Conservation (phyloP, 2,329 filamentous ascomycete species). For the Penicillium sp. region DNA sequence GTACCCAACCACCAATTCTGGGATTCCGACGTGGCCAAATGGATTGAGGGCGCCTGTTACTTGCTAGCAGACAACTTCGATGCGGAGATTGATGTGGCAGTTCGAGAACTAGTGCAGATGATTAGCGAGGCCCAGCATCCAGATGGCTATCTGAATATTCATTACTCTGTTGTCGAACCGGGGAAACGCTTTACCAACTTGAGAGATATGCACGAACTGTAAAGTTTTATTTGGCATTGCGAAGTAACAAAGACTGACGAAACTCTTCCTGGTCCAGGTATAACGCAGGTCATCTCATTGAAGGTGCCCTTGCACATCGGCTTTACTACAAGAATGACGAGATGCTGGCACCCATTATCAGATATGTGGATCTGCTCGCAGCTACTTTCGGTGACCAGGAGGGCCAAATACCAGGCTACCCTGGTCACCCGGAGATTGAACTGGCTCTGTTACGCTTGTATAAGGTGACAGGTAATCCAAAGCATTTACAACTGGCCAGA, state of each 20-base stretch:
- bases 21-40: constrained; percentile 57
- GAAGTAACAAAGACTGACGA: background rate
- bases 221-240: background rate
- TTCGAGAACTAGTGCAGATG: constrained; percentile 55
- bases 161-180: constrained; percentile 57
- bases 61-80: constrained; percentile 44
- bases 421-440: constrained; percentile 56
- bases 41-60: constrained; percentile 60
- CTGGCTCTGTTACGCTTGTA: constrained; percentile 47
- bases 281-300: constrained; percentile 58
- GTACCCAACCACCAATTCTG: constrained; percentile 57
- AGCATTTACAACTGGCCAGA: constrained; percentile 46
- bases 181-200: constrained; percentile 55
- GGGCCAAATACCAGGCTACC: constrained; percentile 54
- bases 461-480: constrained; percentile 35
- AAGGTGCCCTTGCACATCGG: constrained; percentile 56
- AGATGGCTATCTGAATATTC: constrained; percentile 61
- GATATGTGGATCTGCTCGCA: constrained; percentile 52
- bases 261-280: constrained; percentile 39
- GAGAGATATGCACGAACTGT: constrained; percentile 59
- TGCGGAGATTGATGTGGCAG: constrained; percentile 46
- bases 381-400: constrained; percentile 49
- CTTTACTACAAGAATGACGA: constrained; percentile 49
- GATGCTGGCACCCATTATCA: constrained; percentile 50
- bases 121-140: constrained; percentile 53